A percentile compares a stretch with the other conserved stretches of the same genome.
These are phyloP conservation scores for Trichophyton verrucosum DNA, from an alignment of 2,329 filamentous ascomycete genomes.

Conservation along the genomic window DNA sequence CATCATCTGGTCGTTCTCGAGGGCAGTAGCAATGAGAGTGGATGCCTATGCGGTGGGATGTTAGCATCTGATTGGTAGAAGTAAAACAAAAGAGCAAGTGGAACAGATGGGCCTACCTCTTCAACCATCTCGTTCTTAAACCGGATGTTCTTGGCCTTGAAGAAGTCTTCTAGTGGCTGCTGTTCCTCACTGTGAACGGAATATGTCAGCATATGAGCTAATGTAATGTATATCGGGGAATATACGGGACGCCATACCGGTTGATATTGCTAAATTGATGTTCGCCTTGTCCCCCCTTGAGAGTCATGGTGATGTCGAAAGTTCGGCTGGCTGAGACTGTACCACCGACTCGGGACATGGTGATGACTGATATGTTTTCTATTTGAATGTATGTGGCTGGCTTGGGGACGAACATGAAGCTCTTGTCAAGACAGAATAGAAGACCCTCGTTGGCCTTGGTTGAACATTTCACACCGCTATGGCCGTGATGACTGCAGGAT, in stretches of 20 bases:
- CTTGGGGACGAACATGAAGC: constrained; percentile 98
- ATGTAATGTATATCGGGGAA: background rate
- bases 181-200: constrained; percentile 59
- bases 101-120: constrained; percentile 50
- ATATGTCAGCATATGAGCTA: background rate
- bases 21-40: constrained; percentile 60
- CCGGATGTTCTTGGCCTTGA: constrained; percentile 86
- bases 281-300: constrained; percentile 77
- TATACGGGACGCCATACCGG: constrained; percentile 38
- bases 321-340: constrained; percentile 88
- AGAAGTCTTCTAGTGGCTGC: constrained; percentile 90
- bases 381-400: constrained; percentile 94
- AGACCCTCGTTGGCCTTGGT: constrained; percentile 99
- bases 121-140: constrained; percentile 99
- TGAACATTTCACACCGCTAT: constrained; percentile 96
- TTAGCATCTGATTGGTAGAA: constrained; percentile 17
- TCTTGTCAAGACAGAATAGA: constrained; percentile 92
- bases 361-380: constrained; percentile 81
- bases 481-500: constrained; percentile 60
- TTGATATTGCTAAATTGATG: constrained; percentile 99
- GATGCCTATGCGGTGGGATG: constrained; percentile 31
- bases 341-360: constrained; percentile 89
- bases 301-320: constrained; percentile 87
- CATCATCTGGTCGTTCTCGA: constrained; percentile 71
- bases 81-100: background rate